phyloP scores from a whole-genome alignment of 1,139 yeast genomes.

The Candida freyschussii region DNA sequence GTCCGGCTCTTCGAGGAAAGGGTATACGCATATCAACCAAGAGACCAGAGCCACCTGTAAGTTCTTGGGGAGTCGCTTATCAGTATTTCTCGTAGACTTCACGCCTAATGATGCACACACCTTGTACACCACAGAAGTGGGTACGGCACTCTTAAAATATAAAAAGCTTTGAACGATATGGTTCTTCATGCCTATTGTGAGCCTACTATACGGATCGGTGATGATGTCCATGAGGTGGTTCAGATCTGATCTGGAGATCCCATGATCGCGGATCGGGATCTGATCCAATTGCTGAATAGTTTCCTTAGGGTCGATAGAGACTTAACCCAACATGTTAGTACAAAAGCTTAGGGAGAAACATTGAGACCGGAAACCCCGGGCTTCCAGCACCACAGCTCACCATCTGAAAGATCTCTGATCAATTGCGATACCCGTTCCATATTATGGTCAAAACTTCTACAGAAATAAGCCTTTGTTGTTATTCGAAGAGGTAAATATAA shows the following conservation, averaged over 20 bases:
- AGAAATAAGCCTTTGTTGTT: too few relatives aligned
- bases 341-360: too few relatives aligned
- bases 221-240: slow-evolving; percentile 5
- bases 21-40: slow-evolving; percentile 37
- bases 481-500: too few relatives aligned
- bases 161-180: slow-evolving; percentile 29
- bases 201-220: slow-evolving; percentile 6
- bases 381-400: too few relatives aligned
- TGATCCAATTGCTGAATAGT: slow-evolving; percentile 9
- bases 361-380: too few relatives aligned
- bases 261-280: slow-evolving; percentile 7
- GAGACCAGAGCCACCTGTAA: slow-evolving; percentile 31
- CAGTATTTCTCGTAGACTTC: slow-evolving; percentile 17
- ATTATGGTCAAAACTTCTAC: too few relatives aligned
- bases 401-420: too few relatives aligned
- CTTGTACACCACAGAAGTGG: slow-evolving; percentile 24
- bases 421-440: too few relatives aligned
- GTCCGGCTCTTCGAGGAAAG: slow-evolving; percentile 27
- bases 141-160: slow-evolving; percentile 30
- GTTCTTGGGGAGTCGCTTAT: slow-evolving; percentile 17
- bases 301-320: not conserved
- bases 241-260: slow-evolving; percentile 11
- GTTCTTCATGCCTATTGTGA: slow-evolving; percentile 5
- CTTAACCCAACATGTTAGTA: too few relatives aligned
- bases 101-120: slow-evolving; percentile 31